Conservation (phyloP, 2,329 filamentous ascomycete genomes). For the Botryosphaeria dothidea region DNA sequence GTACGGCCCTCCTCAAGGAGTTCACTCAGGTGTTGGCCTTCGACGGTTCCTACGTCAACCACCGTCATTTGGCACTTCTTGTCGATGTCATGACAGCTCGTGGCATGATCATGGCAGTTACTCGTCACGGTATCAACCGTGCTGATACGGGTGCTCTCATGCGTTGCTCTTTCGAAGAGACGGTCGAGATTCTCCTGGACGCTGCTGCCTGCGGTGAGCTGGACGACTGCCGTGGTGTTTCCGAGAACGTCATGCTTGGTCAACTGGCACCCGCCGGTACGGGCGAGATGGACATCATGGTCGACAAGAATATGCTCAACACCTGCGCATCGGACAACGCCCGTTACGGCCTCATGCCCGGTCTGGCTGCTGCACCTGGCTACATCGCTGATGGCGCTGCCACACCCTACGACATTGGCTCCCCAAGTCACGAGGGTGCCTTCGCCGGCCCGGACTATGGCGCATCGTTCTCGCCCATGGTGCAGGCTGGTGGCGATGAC, state of each 20-base stretch:
- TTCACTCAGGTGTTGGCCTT: slow-evolving; percentile 92
- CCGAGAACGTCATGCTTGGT: slow-evolving; percentile 97
- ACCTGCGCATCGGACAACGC: slow-evolving; percentile 48
- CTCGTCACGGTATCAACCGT: slow-evolving; percentile 96
- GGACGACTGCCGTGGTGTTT: slow-evolving; percentile 96
- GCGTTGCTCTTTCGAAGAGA: slow-evolving; percentile 99
- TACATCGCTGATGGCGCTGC: slow-evolving; percentile 79
- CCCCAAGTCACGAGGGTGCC: slow-evolving; percentile 62
- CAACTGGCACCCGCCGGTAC: slow-evolving; percentile 97
- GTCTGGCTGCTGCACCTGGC: slow-evolving; percentile 73
- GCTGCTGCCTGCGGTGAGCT: slow-evolving; percentile 92
- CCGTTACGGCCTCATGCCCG: slow-evolving; percentile 76
- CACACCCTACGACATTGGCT: slow-evolving; percentile 84
- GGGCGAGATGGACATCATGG: slow-evolving; percentile 88
- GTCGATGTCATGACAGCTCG: slow-evolving; percentile 98
- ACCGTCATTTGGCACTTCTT: slow-evolving; percentile 91
- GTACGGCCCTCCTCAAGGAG: slow-evolving; percentile 82
- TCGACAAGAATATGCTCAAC: slow-evolving; percentile 95
- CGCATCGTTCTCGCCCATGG: slow-evolving; percentile 73
- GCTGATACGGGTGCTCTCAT: slow-evolving; percentile 97
- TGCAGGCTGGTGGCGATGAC: slow-evolving; percentile 63
- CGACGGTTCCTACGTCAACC: slow-evolving; percentile 99
- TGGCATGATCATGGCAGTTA: slow-evolving; percentile 92
- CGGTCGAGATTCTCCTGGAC: slow-evolving; percentile 95
- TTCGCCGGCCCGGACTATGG: slow-evolving; percentile 63